Evolutionary conservation across 2,329 filamentous ascomycete species (phyloP).

Genomic region (Phialemoniopsis sp.): DNA sequence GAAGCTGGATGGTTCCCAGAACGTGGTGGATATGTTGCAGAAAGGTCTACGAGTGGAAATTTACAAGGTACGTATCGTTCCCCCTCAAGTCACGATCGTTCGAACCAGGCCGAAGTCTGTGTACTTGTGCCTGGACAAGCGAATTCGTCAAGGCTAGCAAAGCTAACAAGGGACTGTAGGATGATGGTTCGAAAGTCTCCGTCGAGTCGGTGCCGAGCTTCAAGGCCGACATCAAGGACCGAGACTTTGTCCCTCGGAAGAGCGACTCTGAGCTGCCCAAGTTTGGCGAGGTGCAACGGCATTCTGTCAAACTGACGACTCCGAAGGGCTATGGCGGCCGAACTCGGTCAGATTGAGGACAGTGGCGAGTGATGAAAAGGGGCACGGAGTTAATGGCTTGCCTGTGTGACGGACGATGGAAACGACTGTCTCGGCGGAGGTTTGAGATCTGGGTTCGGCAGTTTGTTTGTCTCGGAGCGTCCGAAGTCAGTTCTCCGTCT

Average conservation of each 20-base stretch:
- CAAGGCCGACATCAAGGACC: slow-evolving; percentile 26
- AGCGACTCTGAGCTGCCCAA: slow-evolving; percentile 14
- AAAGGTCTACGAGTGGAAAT: slow-evolving; percentile 15
- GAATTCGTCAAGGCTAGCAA: neutral
- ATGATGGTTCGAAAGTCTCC: slow-evolving; percentile 18
- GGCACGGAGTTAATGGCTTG: too few species aligned
- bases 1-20: neutral
- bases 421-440: too few species aligned
- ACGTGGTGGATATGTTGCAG: slow-evolving; percentile 26
- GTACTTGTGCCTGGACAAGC: too few species aligned
- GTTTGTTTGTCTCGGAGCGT: too few species aligned
- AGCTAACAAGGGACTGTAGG: neutral
- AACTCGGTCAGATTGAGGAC: too few species aligned
- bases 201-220: slow-evolving; percentile 24
- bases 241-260: slow-evolving; percentile 11
- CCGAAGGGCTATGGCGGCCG: too few species aligned
- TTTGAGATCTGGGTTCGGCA: too few species aligned
- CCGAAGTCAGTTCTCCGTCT: too few species aligned
- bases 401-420: too few species aligned
- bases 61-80: slow-evolving; percentile 10
- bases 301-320: too few species aligned
- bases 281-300: slow-evolving; percentile 11
- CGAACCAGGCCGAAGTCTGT: neutral
- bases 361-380: too few species aligned
- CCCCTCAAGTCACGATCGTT: neutral